These are phyloP conservation scores for Penicillium aurantiogriseum DNA, from an alignment of 2,329 filamentous ascomycete species.

Conservation along the genomic window DNA sequence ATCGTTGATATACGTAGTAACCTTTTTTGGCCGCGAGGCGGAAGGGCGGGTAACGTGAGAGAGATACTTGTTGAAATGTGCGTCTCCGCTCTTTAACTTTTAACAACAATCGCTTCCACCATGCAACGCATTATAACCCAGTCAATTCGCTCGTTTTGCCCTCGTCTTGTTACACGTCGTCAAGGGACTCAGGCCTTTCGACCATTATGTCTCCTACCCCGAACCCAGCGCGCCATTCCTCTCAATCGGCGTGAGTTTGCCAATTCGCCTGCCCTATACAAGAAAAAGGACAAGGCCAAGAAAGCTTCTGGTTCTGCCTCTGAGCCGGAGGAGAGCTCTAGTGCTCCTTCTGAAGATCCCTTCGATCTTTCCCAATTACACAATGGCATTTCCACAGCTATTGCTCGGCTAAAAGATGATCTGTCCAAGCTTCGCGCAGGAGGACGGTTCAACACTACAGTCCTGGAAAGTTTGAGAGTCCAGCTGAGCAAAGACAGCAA, in stretches of 20 bases:
- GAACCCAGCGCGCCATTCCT: neutral
- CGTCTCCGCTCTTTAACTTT: neutral
- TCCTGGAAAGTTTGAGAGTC: constrained; percentile 62
- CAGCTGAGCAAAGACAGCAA: constrained; percentile 53
- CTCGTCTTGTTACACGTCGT: neutral
- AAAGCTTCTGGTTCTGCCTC: constrained; percentile 40
- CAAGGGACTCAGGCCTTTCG: neutral
- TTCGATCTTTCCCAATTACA: constrained; percentile 61
- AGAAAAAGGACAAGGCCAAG: constrained; percentile 57
- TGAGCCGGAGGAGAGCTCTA: constrained; percentile 30
- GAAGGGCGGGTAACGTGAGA: neutral
- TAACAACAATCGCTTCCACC: constrained; percentile 1
- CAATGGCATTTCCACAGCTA: constrained; percentile 53
- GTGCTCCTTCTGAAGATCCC: constrained; percentile 49
- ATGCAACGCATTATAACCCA: constrained; percentile 19
- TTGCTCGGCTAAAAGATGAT: constrained; percentile 60
- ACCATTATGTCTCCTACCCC: neutral
- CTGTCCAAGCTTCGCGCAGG: constrained; percentile 62
- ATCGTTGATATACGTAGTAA: neutral
- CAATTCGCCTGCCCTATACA: constrained; percentile 43
- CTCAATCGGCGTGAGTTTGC: constrained; percentile 38
- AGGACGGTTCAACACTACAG: constrained; percentile 61
- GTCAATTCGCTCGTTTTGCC: neutral
- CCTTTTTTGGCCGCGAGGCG: neutral
- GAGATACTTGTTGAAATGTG: neutral